phyloP scores from a whole-genome alignment of 495 filamentous ascomycete genomes.

The Penicillium herquei region DNA sequence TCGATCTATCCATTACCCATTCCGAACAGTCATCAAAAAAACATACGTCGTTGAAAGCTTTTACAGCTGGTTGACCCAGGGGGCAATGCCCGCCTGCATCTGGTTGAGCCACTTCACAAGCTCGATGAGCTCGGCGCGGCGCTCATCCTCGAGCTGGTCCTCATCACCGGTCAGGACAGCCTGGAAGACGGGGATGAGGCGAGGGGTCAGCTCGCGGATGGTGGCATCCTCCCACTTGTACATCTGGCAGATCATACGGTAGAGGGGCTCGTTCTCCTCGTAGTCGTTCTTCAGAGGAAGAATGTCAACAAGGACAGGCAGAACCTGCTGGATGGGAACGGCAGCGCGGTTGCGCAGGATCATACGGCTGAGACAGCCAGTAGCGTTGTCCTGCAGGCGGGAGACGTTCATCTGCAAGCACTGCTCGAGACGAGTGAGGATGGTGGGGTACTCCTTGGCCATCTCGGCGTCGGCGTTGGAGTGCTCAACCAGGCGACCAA shows the following conservation, averaged over 20 bases:
- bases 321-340: slow-evolving; percentile 74
- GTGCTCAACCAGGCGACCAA: slow-evolving; percentile 78
- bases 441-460: slow-evolving; percentile 67
- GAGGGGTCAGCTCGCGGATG: slow-evolving; percentile 70
- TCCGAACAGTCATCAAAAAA: slow-evolving; percentile 24
- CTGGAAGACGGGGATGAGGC: slow-evolving; percentile 76
- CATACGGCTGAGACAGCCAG: slow-evolving; percentile 89
- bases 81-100: slow-evolving; percentile 45
- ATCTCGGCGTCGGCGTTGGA: slow-evolving; percentile 71
- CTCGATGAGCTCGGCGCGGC: slow-evolving; percentile 64
- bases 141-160: slow-evolving; percentile 82
- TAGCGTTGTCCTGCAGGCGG: slow-evolving; percentile 86
- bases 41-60: slow-evolving; percentile 8
- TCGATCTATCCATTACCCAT: slow-evolving; percentile 42
- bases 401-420: slow-evolving; percentile 72
- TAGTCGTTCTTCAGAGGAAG: slow-evolving; percentile 92
- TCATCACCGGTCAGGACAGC: slow-evolving; percentile 73
- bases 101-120: slow-evolving; percentile 70
- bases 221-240: slow-evolving; percentile 74
- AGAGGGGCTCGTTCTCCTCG: slow-evolving; percentile 94
- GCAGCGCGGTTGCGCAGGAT: slow-evolving; percentile 77
- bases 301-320: slow-evolving; percentile 74
- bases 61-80: slow-evolving; percentile 48
- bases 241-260: slow-evolving; percentile 79
- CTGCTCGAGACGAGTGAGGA: slow-evolving; percentile 80